Evolutionary conservation across 1,284 basidiomycete genomes (phyloP), one percentile per base, ranked within the genome.

Genomic region (Leucoagaricus sp.): DNA sequence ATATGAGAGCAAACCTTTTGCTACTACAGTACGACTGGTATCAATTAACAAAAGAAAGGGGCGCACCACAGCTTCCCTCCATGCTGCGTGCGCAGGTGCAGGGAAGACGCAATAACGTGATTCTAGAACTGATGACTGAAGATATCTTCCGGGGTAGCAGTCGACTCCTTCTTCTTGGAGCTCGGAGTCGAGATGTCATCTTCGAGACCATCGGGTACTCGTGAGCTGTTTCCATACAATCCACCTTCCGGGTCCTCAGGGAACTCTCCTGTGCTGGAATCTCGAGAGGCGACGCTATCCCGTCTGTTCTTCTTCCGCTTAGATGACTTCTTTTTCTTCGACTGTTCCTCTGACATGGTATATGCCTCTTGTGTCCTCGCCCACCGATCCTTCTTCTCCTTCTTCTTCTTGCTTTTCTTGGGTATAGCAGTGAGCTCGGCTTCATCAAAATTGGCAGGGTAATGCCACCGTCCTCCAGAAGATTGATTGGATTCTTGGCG

Each of bases 341-440:
- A 80, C 69, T 77, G 76, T 58, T 72, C 75, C 55, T 75, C 75
- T 9, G 80, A 74, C 25, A 81, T 70, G 17, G 75, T 77, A 64
- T 91, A 88, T 41, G 90, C 90, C 69, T 93, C 90, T 71, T 91
- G 89, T 36, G 90, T 92, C 68, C 87, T 79, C 59, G 86, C 89
- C 86, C 87, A 93, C 53, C 91, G 76, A 64, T 93, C 90, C 72
- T 92, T 91, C 81, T 90, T 91, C 57, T 83, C 81, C 65, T 79
- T 81, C 61, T 72, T 76, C 66, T 71, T 77, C 71, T 69, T 78
- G 13, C 55, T 62, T 45, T 65, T 63, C 57, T 66, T 67, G 38
- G 57, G 57, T 59, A 66, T 62, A 60, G 63, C 64, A 53, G 77
- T 72, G 17, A 76, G 66, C 36, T 79, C 74, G 17, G 84, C 76